A percentile compares a stretch with the other conserved stretches of the same genome.
phyloP scores from a whole-genome alignment of 73 alveolate species.

The Stentor roeselii region DNA sequence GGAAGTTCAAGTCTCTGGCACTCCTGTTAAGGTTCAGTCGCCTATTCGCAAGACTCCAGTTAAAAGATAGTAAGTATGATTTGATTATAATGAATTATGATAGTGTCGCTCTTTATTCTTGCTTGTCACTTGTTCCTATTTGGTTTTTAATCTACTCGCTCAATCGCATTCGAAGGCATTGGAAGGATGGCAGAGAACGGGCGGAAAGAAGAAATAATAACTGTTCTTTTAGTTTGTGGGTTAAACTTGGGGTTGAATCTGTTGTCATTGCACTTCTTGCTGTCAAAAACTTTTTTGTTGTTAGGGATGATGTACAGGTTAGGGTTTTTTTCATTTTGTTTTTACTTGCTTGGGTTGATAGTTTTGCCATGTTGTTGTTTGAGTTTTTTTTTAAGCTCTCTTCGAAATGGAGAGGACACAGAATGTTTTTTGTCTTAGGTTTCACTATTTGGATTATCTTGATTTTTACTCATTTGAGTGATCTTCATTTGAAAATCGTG shows the following conservation, averaged over 20 bases:
- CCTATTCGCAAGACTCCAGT: not conserved
- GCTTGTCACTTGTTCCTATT: not conserved
- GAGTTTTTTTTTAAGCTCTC: not conserved
- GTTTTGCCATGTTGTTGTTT: not conserved
- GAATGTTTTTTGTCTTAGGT: not conserved
- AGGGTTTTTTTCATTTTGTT: not conserved
- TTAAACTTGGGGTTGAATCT: too few relatives aligned
- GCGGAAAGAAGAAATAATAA: not conserved
- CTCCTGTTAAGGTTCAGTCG: not conserved
- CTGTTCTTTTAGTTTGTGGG: too few relatives aligned
- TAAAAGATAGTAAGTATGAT: not conserved
- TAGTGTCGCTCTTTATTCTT: not conserved
- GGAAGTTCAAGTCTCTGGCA: not conserved
- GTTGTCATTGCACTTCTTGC: too few relatives aligned
- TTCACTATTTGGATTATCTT: not conserved
- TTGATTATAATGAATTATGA: not conserved
- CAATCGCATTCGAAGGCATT: not conserved
- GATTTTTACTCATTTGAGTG: too few relatives aligned
- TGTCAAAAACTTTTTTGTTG: not conserved
- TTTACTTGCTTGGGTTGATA: not conserved
- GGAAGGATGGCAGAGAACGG: not conserved
- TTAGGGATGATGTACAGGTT: not conserved
- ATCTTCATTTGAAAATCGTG: not conserved
- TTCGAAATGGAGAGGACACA: not conserved
- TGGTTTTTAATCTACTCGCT: not conserved